These are phyloP conservation scores for Hordeum pubiflorum DNA, from an alignment of 202 grass and related monocot genomes.

Conservation along the genomic window DNA sequence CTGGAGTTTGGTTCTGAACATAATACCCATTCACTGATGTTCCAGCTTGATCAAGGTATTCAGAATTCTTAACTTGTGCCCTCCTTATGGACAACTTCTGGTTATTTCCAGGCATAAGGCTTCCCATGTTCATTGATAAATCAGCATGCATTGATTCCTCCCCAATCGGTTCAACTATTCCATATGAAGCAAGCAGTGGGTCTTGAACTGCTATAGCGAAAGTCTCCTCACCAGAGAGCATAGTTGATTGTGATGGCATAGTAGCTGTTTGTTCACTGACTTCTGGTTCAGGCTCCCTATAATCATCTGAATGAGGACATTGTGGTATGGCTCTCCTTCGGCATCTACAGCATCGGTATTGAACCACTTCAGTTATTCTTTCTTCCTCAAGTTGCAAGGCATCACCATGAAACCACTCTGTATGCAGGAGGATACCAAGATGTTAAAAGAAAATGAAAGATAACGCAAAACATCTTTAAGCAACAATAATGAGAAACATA, in stretches of 20 bases:
- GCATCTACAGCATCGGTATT: slow-evolving; percentile 81
- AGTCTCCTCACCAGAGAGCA: slow-evolving; percentile 30
- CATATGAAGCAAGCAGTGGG: slow-evolving; percentile 62
- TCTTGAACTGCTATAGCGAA: slow-evolving; percentile 40
- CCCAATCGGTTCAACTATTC: slow-evolving; percentile 44
- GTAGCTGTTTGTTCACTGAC: slow-evolving; percentile 28
- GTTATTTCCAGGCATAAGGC: slow-evolving; percentile 22
- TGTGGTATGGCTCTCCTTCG: slow-evolving; percentile 69
- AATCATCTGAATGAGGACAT: slow-evolving; percentile 66
- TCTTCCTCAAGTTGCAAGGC: slow-evolving; percentile 77
- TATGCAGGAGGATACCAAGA: slow-evolving; percentile 23
- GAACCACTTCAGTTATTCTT: slow-evolving; percentile 52
- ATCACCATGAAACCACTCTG: slow-evolving; percentile 96
- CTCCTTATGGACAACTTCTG: slow-evolving; percentile 76
- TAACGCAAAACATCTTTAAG: slow-evolving; percentile 19
- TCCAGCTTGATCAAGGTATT: slow-evolving; percentile 25
- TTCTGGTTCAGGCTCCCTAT: slow-evolving; percentile 55
- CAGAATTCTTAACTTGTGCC: slow-evolving; percentile 33
- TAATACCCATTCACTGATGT: background rate
- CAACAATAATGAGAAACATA: slow-evolving; percentile 19
- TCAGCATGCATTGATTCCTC: slow-evolving; percentile 27
- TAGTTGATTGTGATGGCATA: slow-evolving; percentile 33
- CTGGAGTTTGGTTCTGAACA: slow-evolving; percentile 19
- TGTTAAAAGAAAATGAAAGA: slow-evolving; percentile 24
- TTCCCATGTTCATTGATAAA: slow-evolving; percentile 29